A percentile compares a stretch with the other conserved stretches of the same genome.
These are phyloP conservation scores for Millerago galiae DNA, from an alignment of 805 yeast species.

Conservation along the genomic window DNA sequence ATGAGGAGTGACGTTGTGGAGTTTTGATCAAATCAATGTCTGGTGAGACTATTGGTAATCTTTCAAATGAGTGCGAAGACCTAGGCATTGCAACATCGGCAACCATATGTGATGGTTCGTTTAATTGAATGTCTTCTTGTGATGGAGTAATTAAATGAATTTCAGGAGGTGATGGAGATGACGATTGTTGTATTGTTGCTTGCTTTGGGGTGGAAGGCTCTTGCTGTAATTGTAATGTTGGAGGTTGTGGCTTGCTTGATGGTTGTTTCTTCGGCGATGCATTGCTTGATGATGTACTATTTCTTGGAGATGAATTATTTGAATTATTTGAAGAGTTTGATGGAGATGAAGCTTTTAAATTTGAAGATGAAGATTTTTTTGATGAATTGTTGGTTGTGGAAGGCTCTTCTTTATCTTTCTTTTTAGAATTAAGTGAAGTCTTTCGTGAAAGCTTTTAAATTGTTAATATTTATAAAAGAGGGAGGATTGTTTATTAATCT, in stretches of 20 bases:
- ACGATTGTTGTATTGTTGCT: constrained; percentile 7
- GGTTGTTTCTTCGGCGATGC: constrained; percentile 4
- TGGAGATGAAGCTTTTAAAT: constrained; percentile 3
- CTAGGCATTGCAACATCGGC: constrained; percentile 28
- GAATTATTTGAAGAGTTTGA: constrained; percentile 7
- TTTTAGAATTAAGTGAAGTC: constrained; percentile 33
- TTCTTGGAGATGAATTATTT: constrained; percentile 19
- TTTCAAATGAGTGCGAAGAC: constrained; percentile 48
- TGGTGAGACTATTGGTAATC: constrained; percentile 53
- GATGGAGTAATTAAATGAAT: constrained; percentile 3
- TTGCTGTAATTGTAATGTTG: neutral
- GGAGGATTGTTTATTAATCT: too few relatives aligned
- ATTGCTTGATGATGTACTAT: constrained; percentile 12
- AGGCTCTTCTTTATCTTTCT: constrained; percentile 31
- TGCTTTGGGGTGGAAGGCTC: constrained; percentile 3
- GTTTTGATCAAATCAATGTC: constrained; percentile 77
- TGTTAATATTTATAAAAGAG: constrained; percentile 7
- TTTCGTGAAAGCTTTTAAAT: constrained; percentile 19
- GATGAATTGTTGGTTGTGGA: neutral
- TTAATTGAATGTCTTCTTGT: constrained; percentile 4
- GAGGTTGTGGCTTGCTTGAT: neutral
- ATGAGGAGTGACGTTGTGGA: constrained; percentile 89
- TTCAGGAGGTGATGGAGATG: constrained; percentile 2
- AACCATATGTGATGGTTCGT: constrained; percentile 2
- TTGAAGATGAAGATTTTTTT: neutral